A percentile compares a stretch with the other conserved stretches of the same genome.
phyloP scores from a whole-genome alignment of 2,329 filamentous ascomycete species.

The Aspergillus bombycis region DNA sequence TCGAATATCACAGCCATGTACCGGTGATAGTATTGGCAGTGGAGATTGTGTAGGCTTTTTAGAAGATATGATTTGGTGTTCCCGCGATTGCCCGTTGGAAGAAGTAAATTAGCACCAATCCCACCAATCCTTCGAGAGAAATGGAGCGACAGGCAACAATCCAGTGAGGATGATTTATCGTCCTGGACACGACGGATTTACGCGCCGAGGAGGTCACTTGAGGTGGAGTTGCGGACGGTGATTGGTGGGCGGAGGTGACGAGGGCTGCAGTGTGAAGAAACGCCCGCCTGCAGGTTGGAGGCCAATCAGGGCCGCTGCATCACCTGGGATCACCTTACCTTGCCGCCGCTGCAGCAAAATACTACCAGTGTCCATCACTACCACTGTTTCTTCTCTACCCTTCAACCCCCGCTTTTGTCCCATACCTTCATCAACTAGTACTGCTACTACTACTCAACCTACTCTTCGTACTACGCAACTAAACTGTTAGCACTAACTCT shows the following conservation, averaged over 20 bases:
- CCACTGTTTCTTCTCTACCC: background rate
- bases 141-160: background rate
- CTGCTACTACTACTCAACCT: background rate
- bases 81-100: background rate
- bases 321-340: background rate
- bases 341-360: background rate
- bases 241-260: conserved; percentile 27
- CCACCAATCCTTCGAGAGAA: conserved; percentile 7
- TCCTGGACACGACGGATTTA: conserved; percentile 11
- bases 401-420: background rate
- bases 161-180: background rate
- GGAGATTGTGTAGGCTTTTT: background rate
- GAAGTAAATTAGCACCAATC: conserved; percentile 4
- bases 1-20: background rate
- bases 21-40: background rate
- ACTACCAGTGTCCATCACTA: background rate
- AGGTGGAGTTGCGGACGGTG: conserved; percentile 11
- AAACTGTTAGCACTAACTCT: background rate
- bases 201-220: conserved; percentile 25
- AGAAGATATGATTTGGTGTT: background rate
- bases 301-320: conserved; percentile 18
- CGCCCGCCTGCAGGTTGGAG: conserved; percentile 16
- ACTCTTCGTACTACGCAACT: background rate
- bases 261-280: conserved; percentile 31
- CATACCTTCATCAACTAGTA: background rate